Percentiles rank a stretch among this genome's conserved stretches.
Evolutionary conservation across 2,329 filamentous ascomycete genomes (phyloP).

Genomic region (Cercospora citrullina): DNA sequence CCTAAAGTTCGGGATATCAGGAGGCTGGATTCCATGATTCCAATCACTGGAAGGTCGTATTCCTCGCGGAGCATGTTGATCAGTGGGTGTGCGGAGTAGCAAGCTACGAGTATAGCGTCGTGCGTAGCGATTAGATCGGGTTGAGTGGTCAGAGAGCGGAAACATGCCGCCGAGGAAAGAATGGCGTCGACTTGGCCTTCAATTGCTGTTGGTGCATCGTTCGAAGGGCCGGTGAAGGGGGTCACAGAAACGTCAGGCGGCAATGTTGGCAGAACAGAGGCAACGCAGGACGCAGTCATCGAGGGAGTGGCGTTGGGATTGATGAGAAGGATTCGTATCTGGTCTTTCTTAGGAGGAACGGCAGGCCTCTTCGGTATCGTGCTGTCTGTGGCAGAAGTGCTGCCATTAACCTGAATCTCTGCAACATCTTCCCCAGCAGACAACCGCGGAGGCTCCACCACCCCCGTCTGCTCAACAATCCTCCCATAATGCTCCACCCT

Average conservation of each 20-base stretch:
- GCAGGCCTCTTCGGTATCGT: neutral
- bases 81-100: slow-evolving; percentile 52
- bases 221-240: slow-evolving; percentile 53
- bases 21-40: slow-evolving; percentile 55
- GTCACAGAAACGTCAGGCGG: slow-evolving; percentile 51
- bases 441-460: slow-evolving; percentile 34
- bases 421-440: neutral
- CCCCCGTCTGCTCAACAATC: slow-evolving; percentile 37
- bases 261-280: slow-evolving; percentile 46
- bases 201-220: slow-evolving; percentile 51
- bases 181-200: slow-evolving; percentile 54
- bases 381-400: neutral
- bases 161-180: slow-evolving; percentile 52
- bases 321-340: slow-evolving; percentile 48
- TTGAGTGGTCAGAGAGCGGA: slow-evolving; percentile 49
- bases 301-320: slow-evolving; percentile 52
- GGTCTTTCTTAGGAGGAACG: neutral
- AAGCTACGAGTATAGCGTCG: slow-evolving; percentile 53
- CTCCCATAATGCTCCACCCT: slow-evolving; percentile 44
- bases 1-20: slow-evolving; percentile 55
- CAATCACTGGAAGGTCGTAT: slow-evolving; percentile 47
- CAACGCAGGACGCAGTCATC: slow-evolving; percentile 52
- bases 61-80: slow-evolving; percentile 52
- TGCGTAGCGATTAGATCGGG: slow-evolving; percentile 37
- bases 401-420: neutral